Base-by-base conservation (phyloP, 2,329 filamentous ascomycete genomes). In the Alternaria angustiovoidea region DNA sequence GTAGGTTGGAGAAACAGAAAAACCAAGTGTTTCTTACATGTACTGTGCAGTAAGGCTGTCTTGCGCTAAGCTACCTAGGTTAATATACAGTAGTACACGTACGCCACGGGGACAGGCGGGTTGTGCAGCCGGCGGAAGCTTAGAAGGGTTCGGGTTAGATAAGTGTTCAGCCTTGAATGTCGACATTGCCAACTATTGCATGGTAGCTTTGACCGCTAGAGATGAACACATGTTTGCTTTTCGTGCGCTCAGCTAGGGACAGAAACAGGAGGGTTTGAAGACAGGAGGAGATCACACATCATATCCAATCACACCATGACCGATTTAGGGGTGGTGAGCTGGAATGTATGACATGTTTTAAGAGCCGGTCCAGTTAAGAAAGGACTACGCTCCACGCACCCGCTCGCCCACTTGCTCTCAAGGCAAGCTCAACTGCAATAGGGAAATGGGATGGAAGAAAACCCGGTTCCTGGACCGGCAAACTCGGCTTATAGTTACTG, bases 381-480 rank as follows among this genome's bases (percentile, higher is more conserved):
- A 39, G n/a, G n/a, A 11, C 38, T 7, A 20, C 38, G n/a, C n/a
- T 41, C 22, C 38, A 39, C 36, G n/a, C 18, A 41, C 38, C 11
- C 38, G n/a, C 38, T 41, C 38, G 20, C 18, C 22, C 18, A 41
- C 18, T 20, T 7, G 16, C 14, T 49, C 30, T 24, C 46, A 42
- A 16, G 7, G 22, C 18, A 22, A 34, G 18, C 18, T 24, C 30
- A 24, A 22, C 20, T 34, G 12, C 30, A 48, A 36, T 11, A 49
- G 46, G 46, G 14, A 36, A 34, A 22, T 7, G 46, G 20, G 18
- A 36, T 36, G 22, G 30, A 48, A 24, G 30, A 11, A 48, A 36
- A 48, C 46, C 30, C 14, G 46, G 30, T 48, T 36, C 18, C 46
- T 48, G 30, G 46, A 48, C 30, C 46, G 46, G 46, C 30, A 48